Evolutionary conservation across 257 asterid species (phyloP).

Genomic region (Solanum raphanifolium): DNA sequence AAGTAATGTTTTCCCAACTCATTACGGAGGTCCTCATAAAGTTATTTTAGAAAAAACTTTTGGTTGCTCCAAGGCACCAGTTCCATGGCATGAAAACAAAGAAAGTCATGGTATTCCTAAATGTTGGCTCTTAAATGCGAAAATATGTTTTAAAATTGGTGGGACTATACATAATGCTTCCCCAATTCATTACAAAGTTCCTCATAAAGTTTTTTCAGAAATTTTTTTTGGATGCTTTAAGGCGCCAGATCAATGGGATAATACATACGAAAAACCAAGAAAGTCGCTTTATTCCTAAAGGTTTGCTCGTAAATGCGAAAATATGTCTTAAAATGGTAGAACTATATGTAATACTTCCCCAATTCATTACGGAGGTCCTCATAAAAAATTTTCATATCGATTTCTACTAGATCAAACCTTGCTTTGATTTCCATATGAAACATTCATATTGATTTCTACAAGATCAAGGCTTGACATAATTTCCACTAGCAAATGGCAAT

Average conservation of each 20-base stretch:
- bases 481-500: constrained; percentile 82
- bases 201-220: too few species aligned
- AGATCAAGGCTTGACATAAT: constrained; percentile 79
- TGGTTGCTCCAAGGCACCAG: background rate
- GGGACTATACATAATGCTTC: background rate
- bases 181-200: background rate
- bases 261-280: background rate
- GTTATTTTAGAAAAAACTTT: too few species aligned
- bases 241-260: background rate
- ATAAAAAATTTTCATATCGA: too few species aligned
- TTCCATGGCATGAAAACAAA: background rate
- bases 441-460: constrained; percentile 5
- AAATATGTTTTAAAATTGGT: too few species aligned
- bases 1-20: too few species aligned
- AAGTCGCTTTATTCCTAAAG: too few species aligned
- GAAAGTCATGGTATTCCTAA: too few species aligned
- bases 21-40: too few species aligned
- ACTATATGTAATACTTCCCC: too few species aligned
- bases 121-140: too few species aligned
- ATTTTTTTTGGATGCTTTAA: rapidly evolving
- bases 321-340: background rate
- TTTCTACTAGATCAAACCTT: too few species aligned
- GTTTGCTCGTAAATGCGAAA: background rate
- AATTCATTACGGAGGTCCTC: background rate
- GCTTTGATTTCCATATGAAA: background rate